Conservation (phyloP, 1,139 yeast genomes). For the Lodderomyces oxycetoniae region DNA sequence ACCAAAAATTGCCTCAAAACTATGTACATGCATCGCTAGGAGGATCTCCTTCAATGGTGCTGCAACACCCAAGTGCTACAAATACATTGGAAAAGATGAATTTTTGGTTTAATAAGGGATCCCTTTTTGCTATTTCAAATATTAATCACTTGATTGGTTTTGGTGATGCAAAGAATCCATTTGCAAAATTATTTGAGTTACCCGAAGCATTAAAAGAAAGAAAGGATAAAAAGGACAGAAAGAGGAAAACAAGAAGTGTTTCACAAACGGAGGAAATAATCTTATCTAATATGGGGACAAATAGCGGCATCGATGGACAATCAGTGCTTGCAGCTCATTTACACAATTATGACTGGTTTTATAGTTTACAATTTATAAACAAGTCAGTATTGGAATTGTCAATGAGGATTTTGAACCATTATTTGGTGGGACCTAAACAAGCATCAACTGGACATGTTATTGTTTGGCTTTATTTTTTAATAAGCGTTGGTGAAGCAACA, state of each 20-base stretch:
- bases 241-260: constrained; percentile 42
- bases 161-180: constrained; percentile 71
- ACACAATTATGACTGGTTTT: constrained; percentile 55
- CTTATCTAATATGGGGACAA: constrained; percentile 8
- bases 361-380: constrained; percentile 50
- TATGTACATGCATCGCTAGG: no score
- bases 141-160: constrained; percentile 70
- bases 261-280: constrained; percentile 16
- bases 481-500: constrained; percentile 58
- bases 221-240: constrained; percentile 65
- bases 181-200: constrained; percentile 64
- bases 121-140: constrained; percentile 70
- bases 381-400: constrained; percentile 63
- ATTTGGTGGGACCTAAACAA: constrained; percentile 64
- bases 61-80: constrained; percentile 18
- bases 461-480: constrained; percentile 66
- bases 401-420: constrained; percentile 59
- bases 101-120: constrained; percentile 73
- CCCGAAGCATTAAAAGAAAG: constrained; percentile 70
- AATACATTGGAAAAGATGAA: constrained; percentile 54
- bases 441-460: constrained; percentile 67
- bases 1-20: constrained; percentile 18
- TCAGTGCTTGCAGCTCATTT: constrained; percentile 41
- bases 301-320: constrained; percentile 24
- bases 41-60: constrained; percentile 12